These are phyloP conservation scores for Rhizopogon vinicolor DNA, from an alignment of 768 basidiomycete genomes.

Conservation along the genomic window DNA sequence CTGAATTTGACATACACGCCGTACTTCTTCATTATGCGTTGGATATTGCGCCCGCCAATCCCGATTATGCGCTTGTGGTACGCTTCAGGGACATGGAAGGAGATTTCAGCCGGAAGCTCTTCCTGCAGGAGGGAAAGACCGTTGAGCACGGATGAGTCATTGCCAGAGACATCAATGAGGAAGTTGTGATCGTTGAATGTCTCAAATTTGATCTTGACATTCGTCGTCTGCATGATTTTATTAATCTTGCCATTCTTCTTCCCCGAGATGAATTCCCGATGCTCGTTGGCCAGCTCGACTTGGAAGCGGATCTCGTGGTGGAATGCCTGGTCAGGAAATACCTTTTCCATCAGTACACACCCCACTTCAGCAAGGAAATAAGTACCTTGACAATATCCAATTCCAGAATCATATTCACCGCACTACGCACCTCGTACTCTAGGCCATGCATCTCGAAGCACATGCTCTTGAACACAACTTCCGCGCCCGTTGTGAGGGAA, in stretches of 20 bases:
- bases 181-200: constrained; percentile 97
- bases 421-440: constrained; percentile 85
- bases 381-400: constrained; percentile 86
- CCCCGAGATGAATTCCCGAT: constrained; percentile 96
- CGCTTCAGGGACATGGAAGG: constrained; percentile 96
- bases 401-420: constrained; percentile 83
- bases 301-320: constrained; percentile 98
- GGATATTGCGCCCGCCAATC: constrained; percentile 95
- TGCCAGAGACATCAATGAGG: constrained; percentile 86
- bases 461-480: constrained; percentile 95
- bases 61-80: constrained; percentile 99
- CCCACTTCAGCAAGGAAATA: background rate
- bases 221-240: constrained; percentile 98
- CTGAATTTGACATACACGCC: constrained; percentile 99
- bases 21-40: constrained; percentile 99
- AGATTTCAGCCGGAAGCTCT: constrained; percentile 97
- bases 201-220: constrained; percentile 98
- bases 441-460: constrained; percentile 96
- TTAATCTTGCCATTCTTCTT: constrained; percentile 99
- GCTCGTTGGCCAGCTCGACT: constrained; percentile 95
- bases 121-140: constrained; percentile 90
- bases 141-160: constrained; percentile 79
- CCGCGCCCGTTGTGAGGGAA: constrained; percentile 82
- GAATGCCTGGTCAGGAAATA: constrained; percentile 54
- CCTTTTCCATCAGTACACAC: constrained; percentile 1